phyloP scores from a whole-genome alignment of 1,284 basidiomycete species.

The Phylloboletellus chloephorus region DNA sequence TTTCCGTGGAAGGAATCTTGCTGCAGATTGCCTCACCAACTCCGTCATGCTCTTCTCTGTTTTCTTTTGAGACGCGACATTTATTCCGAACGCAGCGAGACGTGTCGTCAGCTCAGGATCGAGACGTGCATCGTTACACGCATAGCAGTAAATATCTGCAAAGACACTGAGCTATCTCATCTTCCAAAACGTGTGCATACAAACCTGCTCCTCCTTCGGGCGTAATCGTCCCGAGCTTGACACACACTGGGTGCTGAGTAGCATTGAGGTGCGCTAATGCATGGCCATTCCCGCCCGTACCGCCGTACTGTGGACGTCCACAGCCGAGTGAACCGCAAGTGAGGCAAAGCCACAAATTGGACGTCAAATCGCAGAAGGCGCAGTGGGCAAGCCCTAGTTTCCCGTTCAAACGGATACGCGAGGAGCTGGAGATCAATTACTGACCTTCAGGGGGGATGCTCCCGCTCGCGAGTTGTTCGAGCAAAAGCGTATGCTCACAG shows the following conservation, averaged over 20 bases:
- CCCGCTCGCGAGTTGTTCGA: slow-evolving; percentile 60
- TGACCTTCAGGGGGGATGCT: slow-evolving; percentile 51
- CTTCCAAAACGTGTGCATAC: slow-evolving; percentile 14
- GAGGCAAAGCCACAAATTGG: slow-evolving; percentile 94
- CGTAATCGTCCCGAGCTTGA: slow-evolving; percentile 96
- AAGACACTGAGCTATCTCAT: not conserved
- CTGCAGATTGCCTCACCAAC: slow-evolving; percentile 48
- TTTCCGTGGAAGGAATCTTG: not conserved
- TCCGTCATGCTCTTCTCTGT: slow-evolving; percentile 98
- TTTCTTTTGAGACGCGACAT: slow-evolving; percentile 79
- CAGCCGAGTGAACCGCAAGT: slow-evolving; percentile 94
- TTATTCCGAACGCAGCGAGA: slow-evolving; percentile 82
- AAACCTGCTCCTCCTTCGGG: slow-evolving; percentile 87
- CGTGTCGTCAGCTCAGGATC: slow-evolving; percentile 79
- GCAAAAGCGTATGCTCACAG: slow-evolving; percentile 82
- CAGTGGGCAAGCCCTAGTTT: slow-evolving; percentile 70
- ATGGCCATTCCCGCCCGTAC: slow-evolving; percentile 85
- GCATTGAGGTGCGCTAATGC: slow-evolving; percentile 79
- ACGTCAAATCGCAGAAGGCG: slow-evolving; percentile 71
- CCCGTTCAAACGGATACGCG: slow-evolving; percentile 8
- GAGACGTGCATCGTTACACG: slow-evolving; percentile 82
- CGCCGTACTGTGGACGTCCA: slow-evolving; percentile 85
- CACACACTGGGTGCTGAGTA: slow-evolving; percentile 78
- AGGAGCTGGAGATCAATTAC: not conserved
- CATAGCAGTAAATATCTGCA: slow-evolving; percentile 91